Base-by-base conservation (phyloP, 768 basidiomycete genomes). In the Solioccasus polychromus region DNA sequence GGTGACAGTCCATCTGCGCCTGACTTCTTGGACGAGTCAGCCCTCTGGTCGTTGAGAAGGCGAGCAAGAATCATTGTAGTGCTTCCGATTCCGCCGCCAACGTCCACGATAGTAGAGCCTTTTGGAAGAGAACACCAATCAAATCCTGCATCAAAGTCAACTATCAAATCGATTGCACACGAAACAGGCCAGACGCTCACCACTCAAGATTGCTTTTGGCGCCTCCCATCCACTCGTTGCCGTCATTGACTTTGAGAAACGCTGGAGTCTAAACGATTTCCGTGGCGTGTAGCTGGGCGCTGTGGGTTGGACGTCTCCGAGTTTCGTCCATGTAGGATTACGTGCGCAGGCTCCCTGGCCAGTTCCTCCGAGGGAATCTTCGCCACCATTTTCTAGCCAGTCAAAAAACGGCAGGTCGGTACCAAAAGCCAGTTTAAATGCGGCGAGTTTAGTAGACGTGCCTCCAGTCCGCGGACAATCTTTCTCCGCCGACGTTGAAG, bases 241-340 rank as follows among this genome's bases (percentile, higher is more conserved):
- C 6, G 73, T 74, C 87, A 90, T 90, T 4, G 86, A 85, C 45
- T 77, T 80, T 24, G 84, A 86, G 54, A 89, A 89, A 28, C 86
- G 70, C 51, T 79, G 75, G 45, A 88, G 68, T 39, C 85, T 68
- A 47, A 75, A 78, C 18, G 69, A 67, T 53, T 78, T 79, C 35
- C 45, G 53, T 24, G 36, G 17, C 1, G 11, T 23, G 12, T 30
- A 8, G 9, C 26, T 5, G 0, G 34, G 36, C 5, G 18, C 35
- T 18, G 24, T 25, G 14, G 18, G 35, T 14, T 38, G 44, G 15
- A 12, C 7, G 17, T 34, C 38, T 32, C 10, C 25, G 2, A 1
- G 32, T 15, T 19, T 18, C 11, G 12, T 45, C 25, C 12, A 35
- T 19, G 23, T 26, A 23, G 19, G 8, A 19, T 14, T n/a, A 29